A percentile compares a stretch with the other conserved stretches of the same genome.
phyloP scores from a whole-genome alignment of 805 yeast genomes.

The Wickerhamiella hasegawae region DNA sequence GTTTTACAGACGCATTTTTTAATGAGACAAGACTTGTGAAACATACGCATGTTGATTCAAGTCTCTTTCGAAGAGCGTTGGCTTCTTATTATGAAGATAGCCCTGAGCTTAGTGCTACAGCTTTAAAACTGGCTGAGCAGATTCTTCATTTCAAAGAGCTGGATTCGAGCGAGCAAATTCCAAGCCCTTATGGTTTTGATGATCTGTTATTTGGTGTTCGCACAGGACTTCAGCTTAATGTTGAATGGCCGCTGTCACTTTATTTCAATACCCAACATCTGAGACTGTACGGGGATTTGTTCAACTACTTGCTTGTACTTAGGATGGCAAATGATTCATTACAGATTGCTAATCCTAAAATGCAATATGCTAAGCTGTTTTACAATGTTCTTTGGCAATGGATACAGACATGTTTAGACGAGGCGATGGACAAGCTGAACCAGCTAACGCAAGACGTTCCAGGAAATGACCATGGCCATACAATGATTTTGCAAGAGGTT shows the following conservation, averaged over 20 bases:
- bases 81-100: slow-evolving; percentile 1
- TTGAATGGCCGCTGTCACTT: not conserved
- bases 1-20: slow-evolving; percentile 3
- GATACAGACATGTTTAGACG: slow-evolving; percentile 6
- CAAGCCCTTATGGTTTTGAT: too few relatives aligned
- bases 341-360: slow-evolving; percentile 1
- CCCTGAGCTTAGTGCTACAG: not conserved
- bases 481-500: not conserved
- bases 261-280: slow-evolving; percentile 7
- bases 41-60: not conserved
- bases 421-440: slow-evolving; percentile 2
- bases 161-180: too few relatives aligned
- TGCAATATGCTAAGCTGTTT: slow-evolving; percentile 4
- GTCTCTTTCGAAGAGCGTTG: not conserved
- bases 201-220: not conserved
- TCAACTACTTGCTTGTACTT: slow-evolving; percentile 5
- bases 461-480: not conserved
- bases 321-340: slow-evolving; percentile 2
- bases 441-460: not conserved
- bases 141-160: not conserved
- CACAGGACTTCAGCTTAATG: not conserved
- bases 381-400: slow-evolving; percentile 7
- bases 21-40: too few relatives aligned
- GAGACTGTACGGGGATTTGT: slow-evolving; percentile 5
- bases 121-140: not conserved